Evolutionary conservation across 352 stramenopile genomes (phyloP), one percentile per base, ranked within the genome.

Genomic region (Pythium oligandrum): DNA sequence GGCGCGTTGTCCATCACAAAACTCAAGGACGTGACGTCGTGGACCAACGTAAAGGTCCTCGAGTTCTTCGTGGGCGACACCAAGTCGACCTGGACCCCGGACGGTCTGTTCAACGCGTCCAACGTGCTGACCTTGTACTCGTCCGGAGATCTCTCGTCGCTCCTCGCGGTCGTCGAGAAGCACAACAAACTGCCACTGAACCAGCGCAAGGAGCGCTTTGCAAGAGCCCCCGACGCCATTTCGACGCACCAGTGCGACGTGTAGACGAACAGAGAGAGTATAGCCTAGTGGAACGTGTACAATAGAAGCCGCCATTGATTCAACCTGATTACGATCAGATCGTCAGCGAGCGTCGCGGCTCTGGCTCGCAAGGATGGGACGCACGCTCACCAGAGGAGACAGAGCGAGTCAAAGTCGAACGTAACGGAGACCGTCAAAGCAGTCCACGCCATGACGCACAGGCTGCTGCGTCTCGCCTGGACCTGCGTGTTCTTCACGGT

Each of bases 21-120:
- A 2, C 46, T 46, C 30, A 52, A 30, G 7, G 51, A 26, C 17
- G 17, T 56, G 32, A 35, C 38, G n/a, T 17, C 11, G 17, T 36
- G 53, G 7, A 36, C 58, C 40, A 30, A 40, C 5, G 49, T 50
- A 11, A 49, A 43, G 40, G 30, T 66, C 9, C 39, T 66, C 36
- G 57, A 47, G 36, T 66, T 66, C 40, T 40, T 66, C 7, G 45
- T 66, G 53, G 48, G 59, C 17, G 59, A 66, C 34, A 58, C 44
- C 43, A 53, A 45, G 12, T 40, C 33, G 46, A 26, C 17, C 17
- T 26, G 17, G 17, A 26, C 17, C 17, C 17, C 17, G 17, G 17
- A 26, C 17, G 17, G 38, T 30, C 40, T 66, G 5, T 33, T 66
- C 39, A 39, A 66, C 38, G 43, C 48, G 10, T 36, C 30, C 3